A percentile compares a stretch with the other conserved stretches of the same genome.
Conservation (phyloP, 306 rosid genomes). For the Arachis stenosperma region DNA sequence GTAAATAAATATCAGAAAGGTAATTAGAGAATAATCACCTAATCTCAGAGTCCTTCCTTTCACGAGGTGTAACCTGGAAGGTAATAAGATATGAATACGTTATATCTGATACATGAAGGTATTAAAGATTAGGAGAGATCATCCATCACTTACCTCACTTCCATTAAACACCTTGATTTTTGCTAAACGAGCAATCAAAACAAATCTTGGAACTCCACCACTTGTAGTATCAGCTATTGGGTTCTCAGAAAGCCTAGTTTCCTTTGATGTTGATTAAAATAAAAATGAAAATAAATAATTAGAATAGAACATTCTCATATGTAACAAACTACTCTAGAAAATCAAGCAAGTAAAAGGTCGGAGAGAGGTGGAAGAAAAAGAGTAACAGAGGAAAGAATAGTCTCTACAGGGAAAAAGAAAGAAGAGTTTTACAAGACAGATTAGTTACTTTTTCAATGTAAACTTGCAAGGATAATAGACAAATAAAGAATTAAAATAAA, state of each 20-base stretch:
- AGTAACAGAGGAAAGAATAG: constrained; percentile 7
- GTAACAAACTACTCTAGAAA: constrained; percentile 30
- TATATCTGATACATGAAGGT: constrained; percentile 16
- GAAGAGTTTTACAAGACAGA: constrained; percentile 12
- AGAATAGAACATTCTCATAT: constrained; percentile 38
- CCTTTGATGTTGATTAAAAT: constrained; percentile 51
- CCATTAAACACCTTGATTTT: constrained; percentile 80
- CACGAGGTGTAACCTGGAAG: constrained; percentile 75
- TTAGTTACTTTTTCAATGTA: constrained; percentile 25
- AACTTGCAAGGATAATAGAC: constrained; percentile 24
- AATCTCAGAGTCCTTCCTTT: constrained; percentile 96
- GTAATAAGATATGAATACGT: constrained; percentile 32
- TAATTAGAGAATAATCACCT: constrained; percentile 55
- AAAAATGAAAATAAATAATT: constrained; percentile 29
- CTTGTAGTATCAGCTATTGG: constrained; percentile 74
- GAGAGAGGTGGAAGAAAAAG: constrained; percentile 2
- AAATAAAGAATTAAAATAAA: not conserved
- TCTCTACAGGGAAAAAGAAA: constrained; percentile 20
- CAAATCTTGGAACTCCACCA: constrained; percentile 82
- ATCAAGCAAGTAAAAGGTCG: not conserved
- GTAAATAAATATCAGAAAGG: not conserved
- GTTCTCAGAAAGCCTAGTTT: constrained; percentile 84
- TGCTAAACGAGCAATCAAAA: constrained; percentile 76
- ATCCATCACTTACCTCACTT: constrained; percentile 71
- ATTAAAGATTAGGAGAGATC: constrained; percentile 29